Evolutionary conservation across 495 filamentous ascomycete species (phyloP).

Genomic region (Xylaria sp.): DNA sequence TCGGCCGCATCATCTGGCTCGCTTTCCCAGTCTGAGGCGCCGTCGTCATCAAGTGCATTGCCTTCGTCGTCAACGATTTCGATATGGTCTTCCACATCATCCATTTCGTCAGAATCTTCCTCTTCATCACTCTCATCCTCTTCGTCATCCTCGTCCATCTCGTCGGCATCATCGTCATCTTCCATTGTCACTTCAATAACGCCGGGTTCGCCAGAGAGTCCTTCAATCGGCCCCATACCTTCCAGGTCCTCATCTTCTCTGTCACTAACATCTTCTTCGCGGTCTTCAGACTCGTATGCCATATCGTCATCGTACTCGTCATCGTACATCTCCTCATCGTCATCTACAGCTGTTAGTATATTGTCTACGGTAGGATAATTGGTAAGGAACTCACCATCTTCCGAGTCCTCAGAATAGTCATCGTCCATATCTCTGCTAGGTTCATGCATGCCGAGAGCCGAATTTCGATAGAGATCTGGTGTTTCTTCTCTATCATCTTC

Average conservation of each 20-base stretch:
- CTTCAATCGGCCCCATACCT: conserved; percentile 86
- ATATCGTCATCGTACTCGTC: conserved; percentile 86
- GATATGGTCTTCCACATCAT: conserved; percentile 59
- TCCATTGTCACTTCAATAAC: conserved; percentile 87
- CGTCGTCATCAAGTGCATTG: conserved; percentile 60
- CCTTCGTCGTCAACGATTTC: conserved; percentile 65
- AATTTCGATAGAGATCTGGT: conserved; percentile 95
- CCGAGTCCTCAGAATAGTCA: conserved; percentile 71
- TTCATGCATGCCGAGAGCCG: conserved; percentile 93
- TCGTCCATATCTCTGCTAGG: conserved; percentile 71
- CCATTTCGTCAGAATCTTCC: conserved; percentile 57
- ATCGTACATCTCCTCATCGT: conserved; percentile 84
- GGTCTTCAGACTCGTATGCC: conserved; percentile 80
- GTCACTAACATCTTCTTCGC: conserved; percentile 90
- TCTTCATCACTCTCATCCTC: conserved; percentile 61
- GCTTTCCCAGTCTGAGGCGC: conserved; percentile 59
- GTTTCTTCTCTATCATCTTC: conserved; percentile 94
- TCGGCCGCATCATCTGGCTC: conserved; percentile 65
- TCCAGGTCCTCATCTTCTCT: conserved; percentile 74
- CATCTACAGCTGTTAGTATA: conserved; percentile 48
- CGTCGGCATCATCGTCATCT: conserved; percentile 75
- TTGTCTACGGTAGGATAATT: not conserved
- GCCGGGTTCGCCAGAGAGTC: conserved; percentile 76
- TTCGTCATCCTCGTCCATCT: conserved; percentile 66
- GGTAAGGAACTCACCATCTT: conserved; percentile 57